phyloP scores from a whole-genome alignment of 768 basidiomycete species.

The Agrocybe pediades region DNA sequence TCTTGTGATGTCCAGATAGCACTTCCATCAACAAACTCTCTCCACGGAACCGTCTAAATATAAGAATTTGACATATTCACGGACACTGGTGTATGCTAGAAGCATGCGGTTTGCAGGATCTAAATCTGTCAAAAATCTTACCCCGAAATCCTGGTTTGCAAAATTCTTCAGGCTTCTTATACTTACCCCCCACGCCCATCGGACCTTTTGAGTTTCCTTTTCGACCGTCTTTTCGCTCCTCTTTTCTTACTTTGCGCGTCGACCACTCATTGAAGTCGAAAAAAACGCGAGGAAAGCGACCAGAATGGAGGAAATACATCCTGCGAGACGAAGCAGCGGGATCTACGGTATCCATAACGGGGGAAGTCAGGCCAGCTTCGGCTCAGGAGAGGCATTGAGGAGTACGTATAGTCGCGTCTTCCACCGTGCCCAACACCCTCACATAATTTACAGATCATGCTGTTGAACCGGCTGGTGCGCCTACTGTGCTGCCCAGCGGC shows the following conservation, averaged over 20 bases:
- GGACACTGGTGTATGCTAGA: neutral
- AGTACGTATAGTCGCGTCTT: slow-evolving; percentile 24
- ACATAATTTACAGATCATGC: slow-evolving; percentile 30
- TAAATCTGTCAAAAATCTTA: no score
- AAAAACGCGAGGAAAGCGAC: slow-evolving; percentile 14
- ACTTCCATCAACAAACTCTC: neutral
- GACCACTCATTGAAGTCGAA: slow-evolving; percentile 4
- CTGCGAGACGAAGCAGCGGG: slow-evolving; percentile 33
- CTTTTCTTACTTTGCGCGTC: slow-evolving; percentile 10
- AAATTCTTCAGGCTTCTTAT: slow-evolving; percentile 11
- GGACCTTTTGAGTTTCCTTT: slow-evolving; percentile 1
- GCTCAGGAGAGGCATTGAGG: slow-evolving; percentile 34
- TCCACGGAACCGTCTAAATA: neutral
- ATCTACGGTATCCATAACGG: slow-evolving; percentile 30
- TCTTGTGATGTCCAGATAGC: neutral
- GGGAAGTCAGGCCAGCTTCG: slow-evolving; percentile 30
- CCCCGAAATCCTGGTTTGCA: neutral
- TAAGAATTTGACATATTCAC: slow-evolving; percentile 10
- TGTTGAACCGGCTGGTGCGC: slow-evolving; percentile 29
- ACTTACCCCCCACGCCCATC: slow-evolving; percentile 6
- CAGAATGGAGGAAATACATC: slow-evolving; percentile 36
- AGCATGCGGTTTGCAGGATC: slow-evolving; percentile 19
- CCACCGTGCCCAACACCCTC: slow-evolving; percentile 2
- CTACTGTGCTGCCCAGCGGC: slow-evolving; percentile 14
- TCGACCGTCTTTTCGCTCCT: slow-evolving; percentile 10